Base-by-base conservation (phyloP, 495 filamentous ascomycete species). In the Clavariopsis aquatica region DNA sequence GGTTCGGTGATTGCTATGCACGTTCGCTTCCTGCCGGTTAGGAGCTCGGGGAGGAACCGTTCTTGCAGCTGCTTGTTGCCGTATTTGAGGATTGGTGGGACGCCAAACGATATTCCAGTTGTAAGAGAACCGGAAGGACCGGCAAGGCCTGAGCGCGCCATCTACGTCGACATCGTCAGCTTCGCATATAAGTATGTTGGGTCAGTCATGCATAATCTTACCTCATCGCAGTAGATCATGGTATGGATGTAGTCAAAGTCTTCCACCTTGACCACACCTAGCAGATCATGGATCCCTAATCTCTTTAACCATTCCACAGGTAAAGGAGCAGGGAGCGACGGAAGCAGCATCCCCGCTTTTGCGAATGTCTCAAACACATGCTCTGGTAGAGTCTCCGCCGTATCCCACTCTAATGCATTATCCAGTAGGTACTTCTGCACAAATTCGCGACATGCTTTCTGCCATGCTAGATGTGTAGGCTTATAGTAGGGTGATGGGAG, bases 1-100 rank as follows among this genome's bases (percentile, higher is more conserved):
- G 89, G 89, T 72, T 92, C 89, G 0, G 89, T 92, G 70, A 92
- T 91, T 4, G 88, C 89, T 56, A 92, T 90, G 68, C 89, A 92
- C 2, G 77, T 76, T 38, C 89, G 78, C 74, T 84, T 88, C 69
- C 79, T 80, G 19, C 87, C 87, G 3, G 79, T 82, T n/a, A 91
- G 76, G 1, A 90, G 74, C 29, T 87, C 87, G 0, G 88, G 87
- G 31, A 91, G 74, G 60, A 85, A 83, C 1, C 79, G 74, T 65
- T 88, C 85, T 72, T 90, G 82, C 41, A 91, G 71, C 58, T 81
- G 68, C 20, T 70, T 63, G 65, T 79, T 83, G 0, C 84, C 88
- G 71, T 85, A 91, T 66, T 90, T 89, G 64, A 89, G 57, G 49
- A 91, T 81, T 0, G 87, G 86, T 0, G 89, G 85, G 6, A 91